phyloP scores from a whole-genome alignment of 768 basidiomycete species.

The Tephrocybe sp. region DNA sequence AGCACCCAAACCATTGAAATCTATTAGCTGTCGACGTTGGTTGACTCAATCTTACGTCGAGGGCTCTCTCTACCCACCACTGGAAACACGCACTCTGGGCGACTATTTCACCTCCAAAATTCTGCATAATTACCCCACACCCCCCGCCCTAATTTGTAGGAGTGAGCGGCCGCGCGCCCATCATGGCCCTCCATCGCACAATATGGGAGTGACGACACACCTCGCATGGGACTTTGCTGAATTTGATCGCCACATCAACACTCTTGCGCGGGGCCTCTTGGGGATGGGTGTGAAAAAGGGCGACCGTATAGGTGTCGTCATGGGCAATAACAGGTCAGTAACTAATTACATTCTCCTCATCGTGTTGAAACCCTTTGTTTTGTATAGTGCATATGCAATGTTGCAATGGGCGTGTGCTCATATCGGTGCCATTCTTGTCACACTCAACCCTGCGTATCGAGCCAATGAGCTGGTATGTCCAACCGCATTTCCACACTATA shows the following conservation, averaged over 20 bases:
- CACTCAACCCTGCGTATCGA: conserved; percentile 81
- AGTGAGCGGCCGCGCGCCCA: conserved; percentile 56
- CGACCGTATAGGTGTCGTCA: conserved; percentile 74
- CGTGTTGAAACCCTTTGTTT: background rate
- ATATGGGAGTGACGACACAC: conserved; percentile 44
- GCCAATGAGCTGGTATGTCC: conserved; percentile 63
- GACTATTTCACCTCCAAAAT: conserved; percentile 61
- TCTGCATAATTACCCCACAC: conserved; percentile 40
- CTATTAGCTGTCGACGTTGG: conserved; percentile 13
- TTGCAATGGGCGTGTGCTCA: conserved; percentile 87
- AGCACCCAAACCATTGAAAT: background rate
- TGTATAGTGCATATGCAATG: conserved; percentile 66
- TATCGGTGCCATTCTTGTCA: conserved; percentile 80
- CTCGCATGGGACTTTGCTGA: conserved; percentile 76
- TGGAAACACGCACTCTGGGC: conserved; percentile 53
- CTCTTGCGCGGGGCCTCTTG: conserved; percentile 69
- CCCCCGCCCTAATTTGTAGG: conserved; percentile 65
- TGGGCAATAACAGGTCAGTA: conserved; percentile 81
- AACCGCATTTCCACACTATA: background rate
- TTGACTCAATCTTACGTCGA: conserved; percentile 52
- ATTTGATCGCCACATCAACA: conserved; percentile 62
- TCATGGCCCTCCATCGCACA: conserved; percentile 56
- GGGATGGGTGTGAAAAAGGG: conserved; percentile 70
- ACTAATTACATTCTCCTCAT: too few species aligned
- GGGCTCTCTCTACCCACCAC: conserved; percentile 54